phyloP scores from a whole-genome alignment of 1,139 yeast genomes.

The Yamadazyma membranifaciens region DNA sequence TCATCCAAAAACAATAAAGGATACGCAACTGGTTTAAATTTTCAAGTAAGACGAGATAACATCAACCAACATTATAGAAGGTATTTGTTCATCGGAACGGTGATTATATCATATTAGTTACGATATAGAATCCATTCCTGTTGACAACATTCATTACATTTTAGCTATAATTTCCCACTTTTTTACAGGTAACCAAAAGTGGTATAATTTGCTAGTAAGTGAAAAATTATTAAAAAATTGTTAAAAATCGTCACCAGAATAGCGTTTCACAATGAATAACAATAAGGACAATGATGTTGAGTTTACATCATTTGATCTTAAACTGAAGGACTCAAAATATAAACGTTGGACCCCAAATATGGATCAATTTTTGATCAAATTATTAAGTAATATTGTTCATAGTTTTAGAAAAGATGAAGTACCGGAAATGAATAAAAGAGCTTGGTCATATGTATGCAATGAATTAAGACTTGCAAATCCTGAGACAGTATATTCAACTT shows the following conservation, averaged over 20 bases:
- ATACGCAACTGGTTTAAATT: no score
- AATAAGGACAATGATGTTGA: slow-evolving; percentile 3
- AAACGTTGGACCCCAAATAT: slow-evolving; percentile 42
- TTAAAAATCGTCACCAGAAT: no score
- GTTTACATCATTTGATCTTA: slow-evolving; percentile 26
- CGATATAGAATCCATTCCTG: no score
- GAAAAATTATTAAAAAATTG: not conserved
- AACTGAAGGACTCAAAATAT: slow-evolving; percentile 39
- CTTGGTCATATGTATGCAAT: slow-evolving; percentile 41
- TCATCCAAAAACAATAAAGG: no score
- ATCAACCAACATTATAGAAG: no score
- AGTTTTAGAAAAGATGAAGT: slow-evolving; percentile 32
- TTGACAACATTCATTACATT: not conserved
- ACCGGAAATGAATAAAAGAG: slow-evolving; percentile 35
- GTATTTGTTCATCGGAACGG: no score
- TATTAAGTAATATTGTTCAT: slow-evolving; percentile 39
- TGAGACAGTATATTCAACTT: slow-evolving; percentile 42
- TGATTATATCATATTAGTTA: no score
- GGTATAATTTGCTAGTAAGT: not conserved
- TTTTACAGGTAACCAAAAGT: no score
- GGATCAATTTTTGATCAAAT: slow-evolving; percentile 36
- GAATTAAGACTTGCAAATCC: slow-evolving; percentile 39
- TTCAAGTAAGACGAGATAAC: no score
- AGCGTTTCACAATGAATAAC: slow-evolving; percentile 1
- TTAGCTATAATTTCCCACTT: no score